Conservation (phyloP, 805 yeast species). For the Yarrowia alimentaria region DNA sequence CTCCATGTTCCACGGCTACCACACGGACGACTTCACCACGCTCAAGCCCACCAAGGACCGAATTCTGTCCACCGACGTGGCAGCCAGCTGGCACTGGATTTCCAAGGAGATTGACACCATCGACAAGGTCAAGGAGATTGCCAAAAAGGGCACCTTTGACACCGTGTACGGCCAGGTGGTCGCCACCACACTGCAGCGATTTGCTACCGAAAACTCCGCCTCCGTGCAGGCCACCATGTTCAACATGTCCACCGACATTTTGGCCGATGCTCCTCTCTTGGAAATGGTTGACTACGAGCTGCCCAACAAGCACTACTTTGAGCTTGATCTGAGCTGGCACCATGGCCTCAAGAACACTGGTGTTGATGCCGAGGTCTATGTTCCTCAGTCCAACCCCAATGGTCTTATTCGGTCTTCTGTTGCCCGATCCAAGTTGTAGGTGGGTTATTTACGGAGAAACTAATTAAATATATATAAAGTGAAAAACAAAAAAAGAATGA, state of each 20-base stretch:
- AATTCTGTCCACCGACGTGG: slow-evolving; percentile 82
- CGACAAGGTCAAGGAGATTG: slow-evolving; percentile 48
- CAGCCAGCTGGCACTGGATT: slow-evolving; percentile 43
- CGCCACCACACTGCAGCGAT: slow-evolving; percentile 65
- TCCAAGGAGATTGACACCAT: slow-evolving; percentile 37
- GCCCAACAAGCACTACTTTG: slow-evolving; percentile 90
- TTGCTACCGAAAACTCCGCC: slow-evolving; percentile 86
- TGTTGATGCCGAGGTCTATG: slow-evolving; percentile 71
- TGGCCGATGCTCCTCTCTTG: slow-evolving; percentile 56
- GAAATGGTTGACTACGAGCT: slow-evolving; percentile 67
- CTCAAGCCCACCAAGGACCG: slow-evolving; percentile 80
- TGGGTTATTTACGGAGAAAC: background rate
- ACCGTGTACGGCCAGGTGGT: slow-evolving; percentile 60
- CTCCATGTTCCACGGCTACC: slow-evolving; percentile 86
- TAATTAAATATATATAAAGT: background rate
- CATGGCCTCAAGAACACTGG: slow-evolving; percentile 67
- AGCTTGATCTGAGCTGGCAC: slow-evolving; percentile 74
- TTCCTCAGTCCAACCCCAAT: slow-evolving; percentile 87
- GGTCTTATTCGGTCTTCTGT: slow-evolving; percentile 89
- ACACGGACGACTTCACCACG: slow-evolving; percentile 85
- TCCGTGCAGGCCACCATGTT: slow-evolving; percentile 97
- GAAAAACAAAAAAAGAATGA: background rate
- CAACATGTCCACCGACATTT: slow-evolving; percentile 78
- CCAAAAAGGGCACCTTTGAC: slow-evolving; percentile 67
- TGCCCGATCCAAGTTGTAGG: slow-evolving; percentile 61